Conservation (phyloP, 306 rosid species). For the Cucumis sativus region DNA sequence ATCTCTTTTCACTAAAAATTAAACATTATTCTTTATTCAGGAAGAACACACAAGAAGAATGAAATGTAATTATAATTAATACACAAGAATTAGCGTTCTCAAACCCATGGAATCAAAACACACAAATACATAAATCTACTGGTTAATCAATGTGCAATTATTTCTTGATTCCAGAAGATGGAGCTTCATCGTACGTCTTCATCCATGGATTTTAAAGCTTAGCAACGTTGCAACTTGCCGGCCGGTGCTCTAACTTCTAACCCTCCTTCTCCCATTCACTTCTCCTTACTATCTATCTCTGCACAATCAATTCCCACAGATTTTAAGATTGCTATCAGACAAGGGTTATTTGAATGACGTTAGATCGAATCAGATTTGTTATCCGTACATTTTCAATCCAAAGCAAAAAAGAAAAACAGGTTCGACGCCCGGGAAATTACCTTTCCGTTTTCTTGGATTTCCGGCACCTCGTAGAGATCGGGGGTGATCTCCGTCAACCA, state of each 20-base stretch:
- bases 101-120: not conserved
- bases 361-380: not conserved
- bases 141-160: not conserved
- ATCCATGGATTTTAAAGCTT: constrained; percentile 1
- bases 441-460: constrained; percentile 43
- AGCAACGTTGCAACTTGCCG: not conserved
- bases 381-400: not conserved
- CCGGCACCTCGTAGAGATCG: constrained; percentile 58
- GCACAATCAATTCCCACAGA: not conserved
- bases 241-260: not conserved
- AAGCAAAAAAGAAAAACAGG: not conserved
- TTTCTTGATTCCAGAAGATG: not conserved
- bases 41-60: not conserved
- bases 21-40: not conserved
- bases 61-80: constrained; percentile 6
- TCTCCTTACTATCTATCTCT: not conserved
- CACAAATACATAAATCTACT: not conserved
- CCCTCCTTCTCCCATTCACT: not conserved
- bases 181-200: not conserved
- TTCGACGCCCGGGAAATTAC: constrained; percentile 10
- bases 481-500: constrained; percentile 59
- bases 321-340: not conserved
- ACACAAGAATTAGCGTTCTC: not conserved
- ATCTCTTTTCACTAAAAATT: not conserved
- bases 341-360: not conserved